These are phyloP conservation scores for Trypanosoma cruzi DNA, from an alignment of 208 protist genomes.

Conservation along the genomic window DNA sequence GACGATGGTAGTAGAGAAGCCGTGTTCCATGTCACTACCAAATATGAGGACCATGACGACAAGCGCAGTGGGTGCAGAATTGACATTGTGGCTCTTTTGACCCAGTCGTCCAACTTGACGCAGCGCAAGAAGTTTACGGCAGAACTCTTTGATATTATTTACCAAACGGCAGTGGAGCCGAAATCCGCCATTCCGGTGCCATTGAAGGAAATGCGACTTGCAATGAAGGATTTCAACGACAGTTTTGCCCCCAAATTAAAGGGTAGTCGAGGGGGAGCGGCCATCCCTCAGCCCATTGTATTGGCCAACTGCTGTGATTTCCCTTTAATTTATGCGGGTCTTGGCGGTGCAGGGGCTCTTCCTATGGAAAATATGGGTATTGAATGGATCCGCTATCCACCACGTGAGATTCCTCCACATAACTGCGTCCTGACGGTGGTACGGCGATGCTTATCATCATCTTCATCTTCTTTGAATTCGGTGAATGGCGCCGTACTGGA, in stretches of 20 bases:
- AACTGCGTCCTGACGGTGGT: constrained; percentile 8
- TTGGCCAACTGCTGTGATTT: constrained; percentile 35
- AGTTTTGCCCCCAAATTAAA: constrained; percentile 28
- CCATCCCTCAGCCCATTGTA: constrained; percentile 22
- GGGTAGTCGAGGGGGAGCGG: background rate
- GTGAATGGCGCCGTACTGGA: constrained; percentile 3
- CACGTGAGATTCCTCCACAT: constrained; percentile 43
- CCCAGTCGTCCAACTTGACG: constrained; percentile 31
- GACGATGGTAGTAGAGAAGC: constrained; percentile 40
- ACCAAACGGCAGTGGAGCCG: constrained; percentile 4
- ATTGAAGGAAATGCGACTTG: constrained; percentile 5
- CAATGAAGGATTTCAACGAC: constrained; percentile 28
- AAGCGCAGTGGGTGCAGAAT: constrained; percentile 25
- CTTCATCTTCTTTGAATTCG: background rate
- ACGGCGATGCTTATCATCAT: constrained; percentile 1
- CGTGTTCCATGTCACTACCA: constrained; percentile 31
- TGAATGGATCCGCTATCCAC: constrained; percentile 45
- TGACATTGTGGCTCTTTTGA: constrained; percentile 41
- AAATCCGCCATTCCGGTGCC: background rate
- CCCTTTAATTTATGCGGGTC: constrained; percentile 41
- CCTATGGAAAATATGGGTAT: background rate
- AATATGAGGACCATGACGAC: constrained; percentile 31
- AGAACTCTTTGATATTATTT: constrained; percentile 34
- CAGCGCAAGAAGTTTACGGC: constrained; percentile 55
- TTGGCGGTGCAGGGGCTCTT: constrained; percentile 4